Conservation (phyloP, 257 asterid species). For the Oldenlandia corymbosa region DNA sequence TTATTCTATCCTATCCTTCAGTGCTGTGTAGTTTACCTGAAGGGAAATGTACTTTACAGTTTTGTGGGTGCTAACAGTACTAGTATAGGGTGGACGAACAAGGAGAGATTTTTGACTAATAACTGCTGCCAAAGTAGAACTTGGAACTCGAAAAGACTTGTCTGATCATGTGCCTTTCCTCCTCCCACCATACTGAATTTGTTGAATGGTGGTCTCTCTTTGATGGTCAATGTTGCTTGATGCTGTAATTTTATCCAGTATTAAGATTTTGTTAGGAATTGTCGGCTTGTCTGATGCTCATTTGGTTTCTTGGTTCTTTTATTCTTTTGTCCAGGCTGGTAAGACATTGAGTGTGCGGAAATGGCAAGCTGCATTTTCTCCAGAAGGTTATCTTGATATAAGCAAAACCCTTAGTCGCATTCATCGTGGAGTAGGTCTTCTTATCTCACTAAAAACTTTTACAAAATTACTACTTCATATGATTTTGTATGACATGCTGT, state of each 20-base stretch:
- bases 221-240: background rate
- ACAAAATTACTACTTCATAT: background rate
- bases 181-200: background rate
- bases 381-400: constrained; percentile 81
- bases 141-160: background rate
- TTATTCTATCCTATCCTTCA: background rate
- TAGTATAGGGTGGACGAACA: background rate
- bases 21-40: too few relatives aligned
- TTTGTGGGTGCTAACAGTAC: constrained; percentile 1
- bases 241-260: background rate
- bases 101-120: background rate
- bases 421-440: constrained; percentile 70
- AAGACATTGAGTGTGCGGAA: constrained; percentile 84
- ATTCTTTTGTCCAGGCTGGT: constrained; percentile 55
- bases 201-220: background rate
- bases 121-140: background rate
- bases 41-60: too few relatives aligned
- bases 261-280: constrained; percentile 5
- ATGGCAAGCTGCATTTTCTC: constrained; percentile 79
- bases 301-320: constrained; percentile 23
- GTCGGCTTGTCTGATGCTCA: constrained; percentile 15
- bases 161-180: background rate
- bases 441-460: constrained; percentile 2
- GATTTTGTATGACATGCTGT: background rate
- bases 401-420: constrained; percentile 74